phyloP scores from a whole-genome alignment of 2,329 filamentous ascomycete genomes.

The Colletotrichum gloeosporioides region DNA sequence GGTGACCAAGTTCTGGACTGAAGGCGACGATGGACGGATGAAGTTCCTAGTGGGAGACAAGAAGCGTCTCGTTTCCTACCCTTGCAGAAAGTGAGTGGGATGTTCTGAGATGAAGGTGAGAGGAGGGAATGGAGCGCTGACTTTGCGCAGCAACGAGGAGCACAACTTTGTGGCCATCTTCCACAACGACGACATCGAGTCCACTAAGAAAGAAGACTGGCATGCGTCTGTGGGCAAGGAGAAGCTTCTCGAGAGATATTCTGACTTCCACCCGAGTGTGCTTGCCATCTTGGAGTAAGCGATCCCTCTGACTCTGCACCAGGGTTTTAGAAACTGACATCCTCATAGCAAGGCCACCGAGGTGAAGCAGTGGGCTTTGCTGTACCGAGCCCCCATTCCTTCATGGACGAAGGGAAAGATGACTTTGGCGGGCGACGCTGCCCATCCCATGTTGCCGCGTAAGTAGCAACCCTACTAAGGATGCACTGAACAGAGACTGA shows the following conservation, averaged over 20 bases:
- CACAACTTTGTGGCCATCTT: constrained; percentile 41
- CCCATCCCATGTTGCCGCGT: constrained; percentile 44
- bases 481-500: background rate
- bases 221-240: constrained; percentile 32
- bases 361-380: constrained; percentile 37
- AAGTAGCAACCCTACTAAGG: background rate
- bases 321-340: background rate
- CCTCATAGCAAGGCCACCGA: constrained; percentile 36
- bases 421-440: constrained; percentile 39
- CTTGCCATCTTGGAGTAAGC: constrained; percentile 31
- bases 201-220: constrained; percentile 31
- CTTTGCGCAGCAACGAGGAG: constrained; percentile 29
- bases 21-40: constrained; percentile 26
- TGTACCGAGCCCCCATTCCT: constrained; percentile 36
- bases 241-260: constrained; percentile 31
- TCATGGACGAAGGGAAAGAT: constrained; percentile 37
- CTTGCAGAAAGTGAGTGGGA: constrained; percentile 32
- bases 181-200: constrained; percentile 26
- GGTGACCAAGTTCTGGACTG: constrained; percentile 34
- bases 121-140: background rate
- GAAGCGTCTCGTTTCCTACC: constrained; percentile 36
- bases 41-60: constrained; percentile 25
- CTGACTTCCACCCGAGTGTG: constrained; percentile 30
- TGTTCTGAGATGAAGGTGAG: background rate
- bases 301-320: background rate